Percentiles rank a stretch among this genome's conserved stretches.
Evolutionary conservation across 1,284 basidiomycete genomes (phyloP).

Genomic region (Termitomyces sp.): DNA sequence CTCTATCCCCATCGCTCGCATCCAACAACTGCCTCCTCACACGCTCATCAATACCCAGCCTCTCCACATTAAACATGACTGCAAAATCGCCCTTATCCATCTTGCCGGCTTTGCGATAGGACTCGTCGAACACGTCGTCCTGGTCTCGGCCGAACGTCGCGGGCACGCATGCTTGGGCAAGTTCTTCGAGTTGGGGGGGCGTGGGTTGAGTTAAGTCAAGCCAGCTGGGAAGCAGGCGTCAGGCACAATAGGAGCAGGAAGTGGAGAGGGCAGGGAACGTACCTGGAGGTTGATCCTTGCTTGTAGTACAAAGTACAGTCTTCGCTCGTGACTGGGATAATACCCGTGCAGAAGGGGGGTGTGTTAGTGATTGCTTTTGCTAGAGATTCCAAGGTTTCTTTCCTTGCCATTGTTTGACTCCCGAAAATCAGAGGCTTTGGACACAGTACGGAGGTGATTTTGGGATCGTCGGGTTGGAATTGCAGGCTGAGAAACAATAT

Average conservation of each 20-base stretch:
- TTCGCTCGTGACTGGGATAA: not conserved
- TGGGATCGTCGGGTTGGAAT: too few species aligned
- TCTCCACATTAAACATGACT: conserved; percentile 22
- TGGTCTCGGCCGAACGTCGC: conserved; percentile 25
- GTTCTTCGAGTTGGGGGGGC: not conserved
- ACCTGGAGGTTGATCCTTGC: not conserved
- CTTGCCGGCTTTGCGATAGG: conserved; percentile 31
- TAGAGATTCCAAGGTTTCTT: not conserved
- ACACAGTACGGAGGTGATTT: too few species aligned
- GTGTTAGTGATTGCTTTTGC: conserved; percentile 2
- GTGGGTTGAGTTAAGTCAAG: conserved; percentile 1
- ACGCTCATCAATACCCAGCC: conserved; percentile 20
- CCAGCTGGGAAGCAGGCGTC: not conserved
- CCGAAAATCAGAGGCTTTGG: too few species aligned
- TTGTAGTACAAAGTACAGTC: conserved; percentile 6
- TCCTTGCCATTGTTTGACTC: not conserved
- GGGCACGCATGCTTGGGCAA: conserved; percentile 21
- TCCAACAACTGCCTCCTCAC: conserved; percentile 15
- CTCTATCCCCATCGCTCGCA: conserved; percentile 4
- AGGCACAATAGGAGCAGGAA: not conserved
- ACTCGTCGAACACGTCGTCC: conserved; percentile 23
- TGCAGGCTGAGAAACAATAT: too few species aligned
- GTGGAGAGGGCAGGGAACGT: not conserved
- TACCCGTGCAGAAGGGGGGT: conserved; percentile 10
- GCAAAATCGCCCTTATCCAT: conserved; percentile 24